Evolutionary conservation across 106 monocot species (phyloP).

Genomic region (Chionographis japonica): DNA sequence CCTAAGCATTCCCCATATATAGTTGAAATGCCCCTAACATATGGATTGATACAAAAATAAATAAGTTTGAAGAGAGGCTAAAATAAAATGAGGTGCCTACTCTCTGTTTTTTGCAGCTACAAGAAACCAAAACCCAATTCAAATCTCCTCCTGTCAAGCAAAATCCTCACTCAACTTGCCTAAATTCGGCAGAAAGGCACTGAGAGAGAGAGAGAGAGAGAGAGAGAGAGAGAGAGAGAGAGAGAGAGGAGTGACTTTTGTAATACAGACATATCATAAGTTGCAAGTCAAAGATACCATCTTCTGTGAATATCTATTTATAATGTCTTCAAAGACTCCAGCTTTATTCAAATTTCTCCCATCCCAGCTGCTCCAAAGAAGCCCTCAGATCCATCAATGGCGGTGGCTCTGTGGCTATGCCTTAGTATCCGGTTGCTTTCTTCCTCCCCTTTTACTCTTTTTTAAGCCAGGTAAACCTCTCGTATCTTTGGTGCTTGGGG

Average conservation of each 20-base stretch:
- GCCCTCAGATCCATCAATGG: constrained; percentile 10
- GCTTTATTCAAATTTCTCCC: not conserved
- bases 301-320: not conserved
- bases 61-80: too few species aligned
- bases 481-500: too few species aligned
- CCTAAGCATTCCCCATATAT: too few species aligned
- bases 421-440: not conserved
- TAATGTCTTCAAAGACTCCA: not conserved
- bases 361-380: not conserved
- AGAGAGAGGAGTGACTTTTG: too few species aligned
- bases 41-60: too few species aligned
- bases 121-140: not conserved
- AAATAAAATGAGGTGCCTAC: too few species aligned
- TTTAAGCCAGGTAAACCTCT: not conserved
- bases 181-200: not conserved
- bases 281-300: constrained; percentile 17
- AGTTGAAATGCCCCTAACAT: too few species aligned
- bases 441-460: not conserved
- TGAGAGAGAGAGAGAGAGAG: too few species aligned
- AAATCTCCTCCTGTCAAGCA: not conserved
- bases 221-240: too few species aligned
- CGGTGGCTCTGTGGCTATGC: constrained; percentile 1
- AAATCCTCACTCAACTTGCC: constrained; percentile 1
- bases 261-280: not conserved
- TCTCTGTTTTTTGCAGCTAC: not conserved